A percentile compares a stretch with the other conserved stretches of the same genome.
These are phyloP conservation scores for Balansia obtecta DNA, from an alignment of 2,329 filamentous ascomycete species.

Conservation along the genomic window DNA sequence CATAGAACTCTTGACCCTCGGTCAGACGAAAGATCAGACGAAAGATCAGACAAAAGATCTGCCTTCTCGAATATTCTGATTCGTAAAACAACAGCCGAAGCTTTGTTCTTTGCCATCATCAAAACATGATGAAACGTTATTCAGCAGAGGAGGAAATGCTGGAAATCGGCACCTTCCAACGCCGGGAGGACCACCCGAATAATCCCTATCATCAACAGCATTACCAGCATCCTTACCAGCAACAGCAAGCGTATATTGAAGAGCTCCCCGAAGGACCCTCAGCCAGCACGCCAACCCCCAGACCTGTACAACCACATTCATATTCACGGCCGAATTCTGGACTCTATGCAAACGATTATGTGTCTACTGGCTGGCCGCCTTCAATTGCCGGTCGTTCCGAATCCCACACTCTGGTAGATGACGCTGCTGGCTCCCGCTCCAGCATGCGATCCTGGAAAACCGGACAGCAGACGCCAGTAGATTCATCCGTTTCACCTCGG, in stretches of 20 bases:
- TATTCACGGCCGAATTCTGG: constrained; percentile 4
- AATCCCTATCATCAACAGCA: constrained; percentile 2
- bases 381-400: constrained; percentile 13
- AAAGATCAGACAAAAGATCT: no score
- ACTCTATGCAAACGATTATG: constrained; percentile 4
- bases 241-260: constrained; percentile 14
- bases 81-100: background rate
- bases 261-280: constrained; percentile 2
- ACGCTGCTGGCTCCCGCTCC: constrained; percentile 13
- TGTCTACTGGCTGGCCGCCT: constrained; percentile 10
- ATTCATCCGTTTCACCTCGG: constrained; percentile 5
- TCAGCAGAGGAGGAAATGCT: constrained; percentile 22
- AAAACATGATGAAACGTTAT: constrained; percentile 17
- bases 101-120: background rate
- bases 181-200: constrained; percentile 7
- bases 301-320: background rate
- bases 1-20: background rate
- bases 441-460: constrained; percentile 14
- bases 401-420: constrained; percentile 18
- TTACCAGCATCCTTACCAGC: constrained; percentile 16
- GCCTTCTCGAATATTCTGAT: background rate
- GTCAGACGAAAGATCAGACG: background rate
- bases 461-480: constrained; percentile 9
- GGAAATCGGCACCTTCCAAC: constrained; percentile 19
- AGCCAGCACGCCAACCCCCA: constrained; percentile 1